phyloP scores from a whole-genome alignment of 2,329 filamentous ascomycete species.

The Sordariomycetes sp. region DNA sequence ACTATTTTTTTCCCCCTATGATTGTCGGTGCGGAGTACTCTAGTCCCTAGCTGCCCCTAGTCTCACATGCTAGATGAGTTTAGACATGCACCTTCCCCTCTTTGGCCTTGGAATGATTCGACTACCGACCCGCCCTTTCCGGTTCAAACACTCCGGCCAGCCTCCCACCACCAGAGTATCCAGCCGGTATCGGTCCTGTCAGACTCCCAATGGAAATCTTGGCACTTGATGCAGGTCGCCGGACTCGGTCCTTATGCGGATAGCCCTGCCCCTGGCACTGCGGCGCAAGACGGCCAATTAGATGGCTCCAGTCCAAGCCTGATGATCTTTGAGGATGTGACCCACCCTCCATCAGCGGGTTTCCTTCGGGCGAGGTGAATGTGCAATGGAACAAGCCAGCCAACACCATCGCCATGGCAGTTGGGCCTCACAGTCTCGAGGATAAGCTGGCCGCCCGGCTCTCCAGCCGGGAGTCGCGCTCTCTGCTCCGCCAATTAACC shows the following conservation, averaged over 20 bases:
- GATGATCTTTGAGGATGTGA: neutral
- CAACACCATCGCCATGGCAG: neutral
- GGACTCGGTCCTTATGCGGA: neutral
- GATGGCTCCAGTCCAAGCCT: neutral
- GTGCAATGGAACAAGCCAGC: neutral
- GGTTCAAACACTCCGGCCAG: neutral
- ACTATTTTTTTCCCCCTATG: too few species aligned
- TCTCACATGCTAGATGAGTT: neutral
- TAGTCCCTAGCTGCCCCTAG: neutral
- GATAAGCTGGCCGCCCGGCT: slow-evolving; percentile 6
- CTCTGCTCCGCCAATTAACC: slow-evolving; percentile 32
- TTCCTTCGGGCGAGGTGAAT: neutral
- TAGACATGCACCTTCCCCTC: neutral
- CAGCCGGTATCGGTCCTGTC: neutral
- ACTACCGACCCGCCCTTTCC: neutral
- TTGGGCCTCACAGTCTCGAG: neutral
- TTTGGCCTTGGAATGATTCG: neutral
- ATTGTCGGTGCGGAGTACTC: neutral
- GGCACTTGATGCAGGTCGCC: too few species aligned
- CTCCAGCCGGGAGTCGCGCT: slow-evolving; percentile 11
- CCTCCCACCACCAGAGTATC: neutral
- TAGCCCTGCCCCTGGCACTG: neutral
- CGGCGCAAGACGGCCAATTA: neutral
- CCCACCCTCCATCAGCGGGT: neutral
- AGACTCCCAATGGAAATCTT: neutral